Percentiles rank a stretch among this genome's conserved stretches.
Evolutionary conservation across 345 rosid genomes (phyloP).

Genomic region (Carallia pectinifolia): DNA sequence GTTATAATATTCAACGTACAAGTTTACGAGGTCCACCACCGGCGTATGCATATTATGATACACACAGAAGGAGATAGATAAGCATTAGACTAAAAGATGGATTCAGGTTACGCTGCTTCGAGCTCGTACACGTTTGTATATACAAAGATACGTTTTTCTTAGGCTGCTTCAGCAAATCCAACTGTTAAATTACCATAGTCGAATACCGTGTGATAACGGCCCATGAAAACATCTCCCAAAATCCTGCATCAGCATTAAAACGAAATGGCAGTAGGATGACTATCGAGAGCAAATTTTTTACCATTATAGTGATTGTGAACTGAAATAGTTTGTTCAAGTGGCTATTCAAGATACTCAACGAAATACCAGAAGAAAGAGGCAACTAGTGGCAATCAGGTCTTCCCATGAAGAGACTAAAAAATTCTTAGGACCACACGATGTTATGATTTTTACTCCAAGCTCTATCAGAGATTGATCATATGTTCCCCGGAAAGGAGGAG

Average conservation of each 20-base stretch:
- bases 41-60: not conserved
- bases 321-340: too few relatives aligned
- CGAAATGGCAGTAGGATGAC: too few relatives aligned
- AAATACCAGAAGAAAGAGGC: not conserved
- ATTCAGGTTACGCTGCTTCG: not conserved
- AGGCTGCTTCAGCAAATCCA: conserved; percentile 37
- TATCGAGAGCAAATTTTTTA: too few relatives aligned
- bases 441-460: too few relatives aligned
- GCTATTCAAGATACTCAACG: not conserved
- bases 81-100: not conserved
- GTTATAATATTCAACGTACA: too few relatives aligned
- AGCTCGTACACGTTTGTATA: too few relatives aligned
- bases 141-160: not conserved
- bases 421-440: too few relatives aligned
- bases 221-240: conserved; percentile 39
- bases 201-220: conserved; percentile 33
- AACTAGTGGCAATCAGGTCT: not conserved
- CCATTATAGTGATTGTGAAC: too few relatives aligned
- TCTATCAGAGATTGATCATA: too few relatives aligned
- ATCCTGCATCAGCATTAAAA: conserved; percentile 21
- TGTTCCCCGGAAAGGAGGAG: too few relatives aligned
- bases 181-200: conserved; percentile 28
- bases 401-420: not conserved
- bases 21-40: too few relatives aligned
- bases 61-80: not conserved